phyloP scores from a whole-genome alignment of 2,329 filamentous ascomycete species.

The Calonectria fujianensis region DNA sequence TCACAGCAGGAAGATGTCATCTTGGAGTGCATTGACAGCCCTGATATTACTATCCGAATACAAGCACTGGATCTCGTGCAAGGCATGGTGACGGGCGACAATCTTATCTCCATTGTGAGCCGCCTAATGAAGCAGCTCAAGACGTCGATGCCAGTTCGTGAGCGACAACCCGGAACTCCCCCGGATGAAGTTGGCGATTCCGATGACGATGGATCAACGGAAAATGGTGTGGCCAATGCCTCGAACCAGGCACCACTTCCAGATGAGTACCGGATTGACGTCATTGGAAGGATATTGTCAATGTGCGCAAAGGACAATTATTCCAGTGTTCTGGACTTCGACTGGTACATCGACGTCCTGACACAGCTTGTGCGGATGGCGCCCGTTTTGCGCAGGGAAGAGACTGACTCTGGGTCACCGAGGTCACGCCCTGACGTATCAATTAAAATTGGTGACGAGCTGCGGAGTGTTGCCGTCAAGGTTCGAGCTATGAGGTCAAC shows the following conservation, averaged over 20 bases:
- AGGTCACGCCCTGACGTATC: conserved; percentile 70
- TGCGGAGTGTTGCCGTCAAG: conserved; percentile 93
- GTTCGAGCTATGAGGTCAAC: conserved; percentile 88
- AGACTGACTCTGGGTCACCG: conserved; percentile 60
- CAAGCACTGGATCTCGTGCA: conserved; percentile 93
- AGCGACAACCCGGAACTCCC: conserved; percentile 66
- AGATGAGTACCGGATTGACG: conserved; percentile 88
- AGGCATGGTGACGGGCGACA: conserved; percentile 94
- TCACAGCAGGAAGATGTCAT: conserved; percentile 97
- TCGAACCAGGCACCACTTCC: conserved; percentile 76
- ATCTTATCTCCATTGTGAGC: conserved; percentile 88
- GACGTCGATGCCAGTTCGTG: conserved; percentile 73
- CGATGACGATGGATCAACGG: conserved; percentile 69
- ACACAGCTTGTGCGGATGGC: conserved; percentile 87
- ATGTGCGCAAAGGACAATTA: conserved; percentile 96
- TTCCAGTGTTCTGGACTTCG: conserved; percentile 89
- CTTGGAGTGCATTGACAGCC: conserved; percentile 94
- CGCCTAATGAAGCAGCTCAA: conserved; percentile 91
- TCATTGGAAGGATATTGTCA: conserved; percentile 87
- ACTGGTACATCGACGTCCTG: conserved; percentile 96
- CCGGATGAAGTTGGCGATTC: conserved; percentile 68
- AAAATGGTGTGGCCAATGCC: conserved; percentile 57
- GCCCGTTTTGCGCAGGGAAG: conserved; percentile 67
- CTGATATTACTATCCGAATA: conserved; percentile 95
- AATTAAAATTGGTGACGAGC: conserved; percentile 85